A percentile compares a stretch with the other conserved stretches of the same genome.
phyloP scores from a whole-genome alignment of 73 alveolate species.

The Paramecium pentaurelia region DNA sequence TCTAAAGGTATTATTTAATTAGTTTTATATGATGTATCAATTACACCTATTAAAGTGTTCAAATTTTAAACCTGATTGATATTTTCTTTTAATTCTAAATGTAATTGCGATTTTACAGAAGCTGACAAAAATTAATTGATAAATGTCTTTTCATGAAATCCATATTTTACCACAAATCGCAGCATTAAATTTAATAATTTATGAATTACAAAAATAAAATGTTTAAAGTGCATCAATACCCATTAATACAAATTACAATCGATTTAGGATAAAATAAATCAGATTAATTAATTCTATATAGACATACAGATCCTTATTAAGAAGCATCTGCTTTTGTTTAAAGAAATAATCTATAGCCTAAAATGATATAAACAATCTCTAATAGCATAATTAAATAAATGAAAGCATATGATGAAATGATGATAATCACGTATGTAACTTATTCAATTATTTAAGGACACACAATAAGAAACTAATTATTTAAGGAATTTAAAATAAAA shows the following conservation, averaged over 20 bases:
- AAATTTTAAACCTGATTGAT: background rate
- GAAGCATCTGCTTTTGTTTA: background rate
- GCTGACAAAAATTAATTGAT: background rate
- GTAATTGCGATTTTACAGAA: background rate
- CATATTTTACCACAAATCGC: conserved; percentile 28
- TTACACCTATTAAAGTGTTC: background rate
- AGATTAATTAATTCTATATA: background rate
- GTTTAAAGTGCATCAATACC: background rate
- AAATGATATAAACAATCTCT: background rate
- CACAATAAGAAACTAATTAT: background rate
- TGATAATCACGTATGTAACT: background rate
- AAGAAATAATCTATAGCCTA: background rate
- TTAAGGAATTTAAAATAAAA: background rate
- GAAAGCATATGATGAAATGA: conserved; percentile 48
- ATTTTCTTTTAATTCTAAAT: background rate
- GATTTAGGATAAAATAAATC: background rate
- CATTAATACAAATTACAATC: background rate
- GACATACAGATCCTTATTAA: background rate
- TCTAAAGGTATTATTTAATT: background rate
- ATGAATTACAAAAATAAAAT: background rate
- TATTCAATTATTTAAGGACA: background rate
- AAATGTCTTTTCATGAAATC: conserved; percentile 1
- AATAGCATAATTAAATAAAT: conserved; percentile 1
- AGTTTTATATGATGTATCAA: background rate
- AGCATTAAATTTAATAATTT: background rate